Evolutionary conservation across 345 rosid species (phyloP), one percentile per base, ranked within the genome.

Genomic region (Triadica sebifera): DNA sequence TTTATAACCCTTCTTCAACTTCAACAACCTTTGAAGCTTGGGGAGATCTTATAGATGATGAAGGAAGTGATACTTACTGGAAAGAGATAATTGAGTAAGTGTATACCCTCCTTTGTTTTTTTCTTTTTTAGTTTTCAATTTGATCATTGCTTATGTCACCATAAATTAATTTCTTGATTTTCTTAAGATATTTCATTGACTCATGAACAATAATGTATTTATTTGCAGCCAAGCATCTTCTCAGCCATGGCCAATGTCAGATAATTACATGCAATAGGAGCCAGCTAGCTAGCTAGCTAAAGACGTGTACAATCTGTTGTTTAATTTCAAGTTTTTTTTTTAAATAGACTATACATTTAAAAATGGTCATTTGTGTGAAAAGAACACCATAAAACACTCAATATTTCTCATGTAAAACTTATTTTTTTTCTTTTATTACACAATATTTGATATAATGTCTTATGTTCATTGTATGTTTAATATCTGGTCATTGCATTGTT

Each of bases 51-150:
- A 73, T 81, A 72, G 87, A 89, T 66, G 87, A 87, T 75, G 88
- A 85, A 59, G 80, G 84, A 61, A 79, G 71, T 75, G 87, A 85
- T 22, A 81, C 81, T 59, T 86, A 83, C 77, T 89, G 93, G 93
- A 86, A 65, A 80, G 87, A 86, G 1, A 81, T 87, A 53, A 78
- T 87, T 58, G 87, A 87, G 93, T 89, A 86, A 84, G 87, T 65
- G 47, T 55, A 41, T 34, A 50, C 60, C 51, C 43, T 47, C 34
- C 34, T 29, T 29, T 29, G 34, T 29, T 29, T 29, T n/a, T 29
- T 29, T 29, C 34, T 29, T 29, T 29, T 29, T 29, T 29, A 29
- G 34, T 29, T 1, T 29, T 29, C 34, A 29, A 29, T 1, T 29
- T 29, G 34, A 29, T 29, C 34, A 29, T 29, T 29, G 34, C 1